These are phyloP conservation scores for Hyaloperonospora brassicae DNA, from an alignment of 352 stramenopile species.

Conservation along the genomic window DNA sequence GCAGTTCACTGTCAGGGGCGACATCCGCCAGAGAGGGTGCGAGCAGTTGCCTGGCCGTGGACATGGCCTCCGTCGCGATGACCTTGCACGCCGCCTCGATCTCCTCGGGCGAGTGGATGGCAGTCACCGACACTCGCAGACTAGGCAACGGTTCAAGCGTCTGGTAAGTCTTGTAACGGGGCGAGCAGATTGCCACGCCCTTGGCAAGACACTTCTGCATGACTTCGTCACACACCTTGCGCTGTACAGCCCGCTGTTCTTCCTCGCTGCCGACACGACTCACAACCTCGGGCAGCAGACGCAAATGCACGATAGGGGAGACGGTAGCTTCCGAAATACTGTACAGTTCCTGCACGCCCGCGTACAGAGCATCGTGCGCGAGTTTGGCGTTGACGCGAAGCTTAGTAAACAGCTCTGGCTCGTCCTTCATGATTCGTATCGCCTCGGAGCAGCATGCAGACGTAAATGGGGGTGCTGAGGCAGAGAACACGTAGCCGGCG, in stretches of 20 bases:
- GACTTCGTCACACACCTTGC: conserved; percentile 53
- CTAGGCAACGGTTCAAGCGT: conserved; percentile 53
- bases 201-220: conserved; percentile 55
- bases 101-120: conserved; percentile 53
- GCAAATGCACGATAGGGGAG: conserved; percentile 71
- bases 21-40: conserved; percentile 23
- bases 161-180: conserved; percentile 64
- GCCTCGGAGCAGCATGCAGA: conserved; percentile 80
- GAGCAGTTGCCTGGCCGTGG: conserved; percentile 40
- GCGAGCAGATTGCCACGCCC: conserved; percentile 64
- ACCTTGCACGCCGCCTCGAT: conserved; percentile 46
- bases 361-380: conserved; percentile 44
- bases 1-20: conserved; percentile 22
- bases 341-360: conserved; percentile 33
- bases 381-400: conserved; percentile 59
- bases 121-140: conserved; percentile 68
- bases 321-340: conserved; percentile 46
- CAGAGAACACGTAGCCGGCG: conserved; percentile 97
- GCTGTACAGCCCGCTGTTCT: conserved; percentile 41
- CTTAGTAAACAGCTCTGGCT: conserved; percentile 64
- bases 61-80: conserved; percentile 50
- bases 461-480: conserved; percentile 95
- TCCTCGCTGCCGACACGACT: conserved; percentile 32
- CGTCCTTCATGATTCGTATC: conserved; percentile 77
- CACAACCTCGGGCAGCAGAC: conserved; percentile 40